Evolutionary conservation across 2,329 filamentous ascomycete species (phyloP), one percentile per base, ranked within the genome.

Genomic region (Colletotrichum scovillei): DNA sequence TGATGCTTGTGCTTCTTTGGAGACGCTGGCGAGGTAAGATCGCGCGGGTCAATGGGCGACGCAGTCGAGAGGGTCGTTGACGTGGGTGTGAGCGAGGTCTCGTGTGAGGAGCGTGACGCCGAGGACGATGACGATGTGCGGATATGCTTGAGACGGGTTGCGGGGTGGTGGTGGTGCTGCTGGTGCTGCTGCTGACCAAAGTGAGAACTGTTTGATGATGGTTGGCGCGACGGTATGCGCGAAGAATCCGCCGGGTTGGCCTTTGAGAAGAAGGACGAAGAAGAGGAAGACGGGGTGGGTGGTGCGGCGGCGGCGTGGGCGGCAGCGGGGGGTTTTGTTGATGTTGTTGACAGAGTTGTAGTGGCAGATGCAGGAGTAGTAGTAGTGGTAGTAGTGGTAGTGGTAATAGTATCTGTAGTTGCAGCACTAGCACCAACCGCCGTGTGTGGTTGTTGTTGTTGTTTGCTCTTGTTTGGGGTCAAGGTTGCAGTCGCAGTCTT

Each of bases 111-210:
- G 35, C 74, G 74, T 38, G 76, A 77, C 24, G 71, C 69, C 24
- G 76, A 77, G 73, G 80, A 81, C 58, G 78, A 78, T 73, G 79
- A 82, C 63, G 80, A 81, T 6, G 79, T 80, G 49, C 80, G 73
- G 32, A 77, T 76, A 74, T 81, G 80, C 26, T 78, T 78, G 58
- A 77, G 60, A n/a, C 71, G 66, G 71, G 46, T 64, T 42, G 35
- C 35, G n/a, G 68, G 57, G 14, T 38, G 56, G 26, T 58, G 67
- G 26, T 58, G 56, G 8, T 66, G 62, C 2, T 32, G 30, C 30
- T 32, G 30, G 8, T 32, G 30, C 30, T 32, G 30, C 30, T 32
- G 30, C 30, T 32, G 30, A 14, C 63, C 52, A 26, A 56, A 49
- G 49, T 65, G 42, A 35, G 53, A 57, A 35, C 58, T 38, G 30